phyloP scores from a whole-genome alignment of 2,329 filamentous ascomycete genomes.

The Colletotrichum abscissum region DNA sequence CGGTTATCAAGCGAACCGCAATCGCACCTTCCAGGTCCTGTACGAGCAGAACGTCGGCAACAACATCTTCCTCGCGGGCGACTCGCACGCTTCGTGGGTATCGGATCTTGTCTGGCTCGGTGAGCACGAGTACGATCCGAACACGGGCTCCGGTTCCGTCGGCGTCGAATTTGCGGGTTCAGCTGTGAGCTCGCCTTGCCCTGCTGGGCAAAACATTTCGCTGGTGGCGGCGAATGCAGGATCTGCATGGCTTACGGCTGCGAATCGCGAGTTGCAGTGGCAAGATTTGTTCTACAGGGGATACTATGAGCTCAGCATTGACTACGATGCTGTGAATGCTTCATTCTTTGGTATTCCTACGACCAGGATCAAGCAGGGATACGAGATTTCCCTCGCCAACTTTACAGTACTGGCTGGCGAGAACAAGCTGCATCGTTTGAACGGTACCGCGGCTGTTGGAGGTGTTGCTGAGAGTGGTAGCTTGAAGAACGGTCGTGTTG shows the following conservation, averaged over 20 bases:
- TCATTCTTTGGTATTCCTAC: constrained; percentile 68
- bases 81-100: constrained; percentile 76
- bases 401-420: constrained; percentile 74
- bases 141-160: constrained; percentile 65
- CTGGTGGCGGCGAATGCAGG: not conserved
- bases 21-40: constrained; percentile 75
- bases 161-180: constrained; percentile 75
- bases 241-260: constrained; percentile 35
- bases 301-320: constrained; percentile 75
- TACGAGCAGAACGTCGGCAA: constrained; percentile 77
- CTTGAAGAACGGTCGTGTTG: constrained; percentile 58
- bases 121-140: constrained; percentile 61
- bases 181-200: constrained; percentile 58
- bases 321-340: constrained; percentile 67
- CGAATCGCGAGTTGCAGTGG: constrained; percentile 77
- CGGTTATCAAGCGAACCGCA: constrained; percentile 77
- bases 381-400: constrained; percentile 75
- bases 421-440: constrained; percentile 63
- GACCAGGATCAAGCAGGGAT: constrained; percentile 67
- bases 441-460: constrained; percentile 45
- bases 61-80: constrained; percentile 79
- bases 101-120: constrained; percentile 69
- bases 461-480: constrained; percentile 64
- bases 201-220: constrained; percentile 14
- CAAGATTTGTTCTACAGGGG: constrained; percentile 79